Evolutionary conservation across 2,329 filamentous ascomycete genomes (phyloP).

Genomic region (Rhytidhysteron rufulum): DNA sequence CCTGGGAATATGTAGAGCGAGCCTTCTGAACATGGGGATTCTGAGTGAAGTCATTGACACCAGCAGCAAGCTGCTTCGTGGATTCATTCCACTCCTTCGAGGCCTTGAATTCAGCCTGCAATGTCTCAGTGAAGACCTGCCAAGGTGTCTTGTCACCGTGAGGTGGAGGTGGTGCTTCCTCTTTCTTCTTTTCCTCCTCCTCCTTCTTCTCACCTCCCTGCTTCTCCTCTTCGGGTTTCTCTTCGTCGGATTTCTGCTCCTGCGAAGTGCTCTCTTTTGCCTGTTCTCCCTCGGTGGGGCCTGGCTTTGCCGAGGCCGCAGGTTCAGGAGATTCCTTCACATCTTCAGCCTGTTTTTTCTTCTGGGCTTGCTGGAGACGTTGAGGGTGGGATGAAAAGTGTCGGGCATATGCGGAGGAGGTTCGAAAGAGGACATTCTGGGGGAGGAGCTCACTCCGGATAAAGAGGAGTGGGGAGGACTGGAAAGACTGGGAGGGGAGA

Average conservation of each 20-base stretch:
- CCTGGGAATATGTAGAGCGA: slow-evolving; percentile 79
- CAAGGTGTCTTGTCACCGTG: slow-evolving; percentile 98
- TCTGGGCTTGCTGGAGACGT: slow-evolving; percentile 31
- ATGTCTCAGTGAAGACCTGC: slow-evolving; percentile 98
- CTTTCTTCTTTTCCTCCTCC: slow-evolving; percentile 54
- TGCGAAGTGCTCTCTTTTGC: slow-evolving; percentile 42
- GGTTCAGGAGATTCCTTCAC: slow-evolving; percentile 29
- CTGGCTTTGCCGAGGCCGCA: slow-evolving; percentile 38
- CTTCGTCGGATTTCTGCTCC: slow-evolving; percentile 40
- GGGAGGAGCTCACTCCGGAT: slow-evolving; percentile 43
- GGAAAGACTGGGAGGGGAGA: slow-evolving; percentile 9
- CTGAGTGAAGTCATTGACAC: slow-evolving; percentile 86
- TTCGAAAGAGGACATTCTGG: slow-evolving; percentile 36
- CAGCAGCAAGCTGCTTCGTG: slow-evolving; percentile 87
- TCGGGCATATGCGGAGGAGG: slow-evolving; percentile 41
- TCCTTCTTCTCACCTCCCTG: slow-evolving; percentile 39
- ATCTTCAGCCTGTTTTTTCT: slow-evolving; percentile 29
- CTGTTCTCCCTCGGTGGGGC: slow-evolving; percentile 24
- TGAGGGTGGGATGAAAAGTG: slow-evolving; percentile 41
- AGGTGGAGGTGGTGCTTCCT: slow-evolving; percentile 78
- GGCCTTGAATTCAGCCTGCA: slow-evolving; percentile 87
- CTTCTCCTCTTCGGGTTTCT: slow-evolving; percentile 46
- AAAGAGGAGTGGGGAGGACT: slow-evolving; percentile 28
- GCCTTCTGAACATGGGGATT: slow-evolving; percentile 87
- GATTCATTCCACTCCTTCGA: slow-evolving; percentile 99